These are phyloP conservation scores for Stephania yunnanensis DNA, from an alignment of 164 flowering plant species.

Conservation along the genomic window DNA sequence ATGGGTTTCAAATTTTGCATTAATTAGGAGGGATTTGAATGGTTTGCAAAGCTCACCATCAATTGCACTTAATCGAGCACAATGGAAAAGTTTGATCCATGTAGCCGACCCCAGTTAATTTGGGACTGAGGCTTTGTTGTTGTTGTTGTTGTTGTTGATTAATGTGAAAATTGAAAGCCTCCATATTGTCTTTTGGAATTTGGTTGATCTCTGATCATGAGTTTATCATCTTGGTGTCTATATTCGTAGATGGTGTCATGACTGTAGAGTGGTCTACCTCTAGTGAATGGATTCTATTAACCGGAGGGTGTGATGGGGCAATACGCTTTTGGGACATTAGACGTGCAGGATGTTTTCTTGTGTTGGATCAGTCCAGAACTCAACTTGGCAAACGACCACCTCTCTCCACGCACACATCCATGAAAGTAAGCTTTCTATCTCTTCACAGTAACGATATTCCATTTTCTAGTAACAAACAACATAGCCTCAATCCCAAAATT, in stretches of 20 bases:
- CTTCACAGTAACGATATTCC: background rate
- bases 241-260: constrained; percentile 86
- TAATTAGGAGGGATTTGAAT: too few relatives aligned
- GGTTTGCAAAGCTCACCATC: too few relatives aligned
- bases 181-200: background rate
- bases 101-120: too few relatives aligned
- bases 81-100: too few relatives aligned
- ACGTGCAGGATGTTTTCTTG: constrained; percentile 86
- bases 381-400: constrained; percentile 93
- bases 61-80: too few relatives aligned
- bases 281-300: constrained; percentile 89
- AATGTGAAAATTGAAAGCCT: background rate
- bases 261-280: constrained; percentile 89
- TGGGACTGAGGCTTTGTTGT: too few relatives aligned
- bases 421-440: constrained; percentile 43
- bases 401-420: constrained; percentile 29
- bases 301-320: constrained; percentile 99
- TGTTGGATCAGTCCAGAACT: constrained; percentile 77
- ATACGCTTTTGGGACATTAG: constrained; percentile 99
- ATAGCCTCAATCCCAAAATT: too few relatives aligned
- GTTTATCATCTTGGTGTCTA: constrained; percentile 8
- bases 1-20: background rate
- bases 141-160: too few relatives aligned
- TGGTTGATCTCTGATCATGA: background rate
- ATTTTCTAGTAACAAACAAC: background rate